These are phyloP conservation scores for Hyphodiscus hymeniophilus DNA, from an alignment of 495 filamentous ascomycete genomes.

Conservation along the genomic window DNA sequence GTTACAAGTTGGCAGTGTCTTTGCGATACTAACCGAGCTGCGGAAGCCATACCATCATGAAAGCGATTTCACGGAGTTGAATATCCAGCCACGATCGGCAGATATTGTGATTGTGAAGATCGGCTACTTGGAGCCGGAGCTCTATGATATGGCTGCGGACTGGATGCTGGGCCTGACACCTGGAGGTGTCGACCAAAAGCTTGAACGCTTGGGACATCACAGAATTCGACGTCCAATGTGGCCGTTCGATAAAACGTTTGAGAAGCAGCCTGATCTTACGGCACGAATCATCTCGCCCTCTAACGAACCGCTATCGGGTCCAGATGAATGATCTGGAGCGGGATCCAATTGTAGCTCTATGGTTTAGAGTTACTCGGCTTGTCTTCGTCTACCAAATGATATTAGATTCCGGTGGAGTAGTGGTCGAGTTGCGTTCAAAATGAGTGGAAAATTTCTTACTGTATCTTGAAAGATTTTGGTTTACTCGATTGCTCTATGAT, in stretches of 20 bases:
- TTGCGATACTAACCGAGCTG: constrained; percentile 45
- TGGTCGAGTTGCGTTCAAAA: too few relatives aligned
- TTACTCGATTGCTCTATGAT: too few relatives aligned
- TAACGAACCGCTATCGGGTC: constrained; percentile 25
- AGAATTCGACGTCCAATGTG: constrained; percentile 46
- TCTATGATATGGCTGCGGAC: constrained; percentile 45
- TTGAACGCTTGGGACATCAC: constrained; percentile 39
- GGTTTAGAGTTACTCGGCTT: background rate
- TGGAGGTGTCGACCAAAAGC: constrained; percentile 48
- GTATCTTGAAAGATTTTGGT: too few relatives aligned
- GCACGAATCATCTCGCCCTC: constrained; percentile 37
- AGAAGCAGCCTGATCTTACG: constrained; percentile 29
- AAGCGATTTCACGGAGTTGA: constrained; percentile 42
- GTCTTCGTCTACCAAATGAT: too few relatives aligned
- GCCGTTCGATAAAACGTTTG: constrained; percentile 41
- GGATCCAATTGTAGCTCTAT: background rate
- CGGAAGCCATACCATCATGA: constrained; percentile 53
- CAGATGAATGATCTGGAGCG: constrained; percentile 16
- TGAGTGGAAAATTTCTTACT: too few relatives aligned
- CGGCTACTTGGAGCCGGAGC: constrained; percentile 49
- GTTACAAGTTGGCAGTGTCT: constrained; percentile 43
- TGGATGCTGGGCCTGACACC: constrained; percentile 49
- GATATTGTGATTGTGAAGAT: constrained; percentile 54
- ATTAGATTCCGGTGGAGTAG: too few relatives aligned
- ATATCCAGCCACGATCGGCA: constrained; percentile 36